phyloP scores from a whole-genome alignment of 23 red algal genomes.

The Gracilariopsis chorda region DNA sequence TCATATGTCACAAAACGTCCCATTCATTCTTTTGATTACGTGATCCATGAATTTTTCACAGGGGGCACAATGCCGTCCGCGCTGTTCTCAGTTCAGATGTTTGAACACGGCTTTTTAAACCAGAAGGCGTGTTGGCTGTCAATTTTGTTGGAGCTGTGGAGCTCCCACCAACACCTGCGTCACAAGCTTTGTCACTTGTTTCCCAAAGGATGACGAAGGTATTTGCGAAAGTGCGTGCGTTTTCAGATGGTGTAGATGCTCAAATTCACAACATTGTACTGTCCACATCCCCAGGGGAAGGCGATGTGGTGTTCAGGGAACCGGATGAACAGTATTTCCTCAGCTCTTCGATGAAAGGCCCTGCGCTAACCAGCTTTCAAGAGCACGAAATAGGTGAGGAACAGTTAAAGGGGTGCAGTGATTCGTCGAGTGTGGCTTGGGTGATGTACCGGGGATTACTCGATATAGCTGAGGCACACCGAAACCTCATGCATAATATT shows the following conservation, averaged over 20 bases:
- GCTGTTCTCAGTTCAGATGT: conserved; percentile 7
- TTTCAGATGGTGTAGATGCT: conserved; percentile 35
- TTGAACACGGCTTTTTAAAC: not conserved
- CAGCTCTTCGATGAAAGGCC: conserved; percentile 20
- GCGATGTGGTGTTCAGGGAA: conserved; percentile 3
- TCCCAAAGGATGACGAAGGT: conserved; percentile 10
- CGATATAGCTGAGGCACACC: conserved; percentile 10
- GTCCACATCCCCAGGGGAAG: not conserved
- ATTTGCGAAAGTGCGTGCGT: conserved; percentile 33
- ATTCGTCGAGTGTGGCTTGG: not conserved
- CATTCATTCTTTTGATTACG: conserved; percentile 18
- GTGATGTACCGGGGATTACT: conserved; percentile 25
- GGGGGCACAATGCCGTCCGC: conserved; percentile 43
- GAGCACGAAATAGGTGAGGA: conserved; percentile 16
- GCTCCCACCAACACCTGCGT: not conserved
- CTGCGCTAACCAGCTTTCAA: conserved; percentile 4
- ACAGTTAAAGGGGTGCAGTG: not conserved
- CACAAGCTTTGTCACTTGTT: conserved; percentile 12
- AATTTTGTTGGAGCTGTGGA: conserved; percentile 65
- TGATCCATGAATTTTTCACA: conserved; percentile 65
- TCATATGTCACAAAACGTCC: not conserved
- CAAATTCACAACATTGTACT: conserved; percentile 53
- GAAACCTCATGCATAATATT: conserved; percentile 23
- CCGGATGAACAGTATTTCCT: conserved; percentile 18
- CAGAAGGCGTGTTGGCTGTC: conserved; percentile 44